Evolutionary conservation across 2,329 filamentous ascomycete genomes (phyloP).

Genomic region (Rhexocercosporidium sp.): DNA sequence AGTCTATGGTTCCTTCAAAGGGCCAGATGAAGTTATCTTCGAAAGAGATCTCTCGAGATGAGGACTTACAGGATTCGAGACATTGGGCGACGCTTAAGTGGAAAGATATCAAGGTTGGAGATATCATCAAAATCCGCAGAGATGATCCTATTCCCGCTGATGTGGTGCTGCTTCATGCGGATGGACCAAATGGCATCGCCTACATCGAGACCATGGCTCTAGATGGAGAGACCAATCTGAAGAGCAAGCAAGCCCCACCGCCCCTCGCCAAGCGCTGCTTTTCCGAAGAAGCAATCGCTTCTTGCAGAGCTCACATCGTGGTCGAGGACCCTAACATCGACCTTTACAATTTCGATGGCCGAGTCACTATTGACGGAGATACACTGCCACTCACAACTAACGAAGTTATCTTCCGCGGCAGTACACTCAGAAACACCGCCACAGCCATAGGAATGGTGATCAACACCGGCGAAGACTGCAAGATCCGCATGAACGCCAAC

Average conservation of each 20-base stretch:
- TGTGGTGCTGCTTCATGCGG: slow-evolving; percentile 76
- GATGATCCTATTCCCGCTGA: slow-evolving; percentile 86
- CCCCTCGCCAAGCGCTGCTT: slow-evolving; percentile 66
- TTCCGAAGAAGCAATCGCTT: slow-evolving; percentile 58
- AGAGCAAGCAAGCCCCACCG: slow-evolving; percentile 71
- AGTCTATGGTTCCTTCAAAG: slow-evolving; percentile 5
- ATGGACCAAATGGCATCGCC: slow-evolving; percentile 78
- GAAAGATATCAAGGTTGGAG: slow-evolving; percentile 72
- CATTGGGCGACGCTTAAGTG: slow-evolving; percentile 63
- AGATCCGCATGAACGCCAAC: slow-evolving; percentile 96
- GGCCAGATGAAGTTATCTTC: background rate
- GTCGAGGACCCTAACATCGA: slow-evolving; percentile 80
- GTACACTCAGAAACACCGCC: slow-evolving; percentile 76
- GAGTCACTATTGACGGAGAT: slow-evolving; percentile 62
- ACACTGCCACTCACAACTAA: slow-evolving; percentile 75
- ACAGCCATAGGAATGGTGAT: slow-evolving; percentile 79
- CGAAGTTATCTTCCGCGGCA: slow-evolving; percentile 86
- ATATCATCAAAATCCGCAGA: slow-evolving; percentile 70
- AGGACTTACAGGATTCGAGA: slow-evolving; percentile 15
- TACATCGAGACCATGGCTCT: slow-evolving; percentile 87
- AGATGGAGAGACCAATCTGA: slow-evolving; percentile 82
- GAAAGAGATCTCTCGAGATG: background rate
- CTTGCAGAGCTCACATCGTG: slow-evolving; percentile 66
- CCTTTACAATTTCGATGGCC: slow-evolving; percentile 77
- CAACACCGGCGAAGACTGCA: slow-evolving; percentile 92